Evolutionary conservation across 768 basidiomycete genomes (phyloP).

Genomic region (Russula griseocarnosa): DNA sequence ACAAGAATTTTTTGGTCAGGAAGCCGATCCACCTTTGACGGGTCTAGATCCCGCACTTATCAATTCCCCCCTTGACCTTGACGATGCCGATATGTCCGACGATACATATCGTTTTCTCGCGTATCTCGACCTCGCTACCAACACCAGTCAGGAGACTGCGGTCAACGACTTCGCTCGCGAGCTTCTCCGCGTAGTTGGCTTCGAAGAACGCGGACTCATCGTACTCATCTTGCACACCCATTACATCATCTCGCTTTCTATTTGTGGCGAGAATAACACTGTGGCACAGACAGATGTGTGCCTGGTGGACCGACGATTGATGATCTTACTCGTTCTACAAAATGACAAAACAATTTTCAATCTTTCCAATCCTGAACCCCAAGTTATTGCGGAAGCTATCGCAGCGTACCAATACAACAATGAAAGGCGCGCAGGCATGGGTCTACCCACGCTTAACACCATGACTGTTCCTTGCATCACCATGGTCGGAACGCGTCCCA

Average conservation of each 20-base stretch:
- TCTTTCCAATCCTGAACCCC: background rate
- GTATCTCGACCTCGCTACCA: conserved; percentile 8
- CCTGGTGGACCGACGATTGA: background rate
- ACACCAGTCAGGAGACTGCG: background rate
- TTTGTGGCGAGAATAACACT: background rate
- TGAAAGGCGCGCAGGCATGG: background rate
- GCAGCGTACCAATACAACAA: conserved; percentile 5
- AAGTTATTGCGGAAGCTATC: conserved; percentile 12
- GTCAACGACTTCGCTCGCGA: background rate
- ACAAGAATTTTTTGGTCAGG: background rate
- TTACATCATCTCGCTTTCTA: background rate
- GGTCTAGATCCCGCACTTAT: background rate
- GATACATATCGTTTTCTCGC: conserved; percentile 1
- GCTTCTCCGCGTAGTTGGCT: background rate
- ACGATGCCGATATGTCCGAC: background rate
- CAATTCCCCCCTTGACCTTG: background rate
- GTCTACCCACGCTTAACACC: background rate
- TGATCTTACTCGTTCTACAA: conserved; percentile 3
- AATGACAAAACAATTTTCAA: background rate
- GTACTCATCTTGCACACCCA: background rate
- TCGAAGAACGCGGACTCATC: background rate
- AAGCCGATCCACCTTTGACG: background rate
- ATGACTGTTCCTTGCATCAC: conserved; percentile 11
- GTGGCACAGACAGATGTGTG: background rate
- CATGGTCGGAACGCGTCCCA: conserved; percentile 5